These are phyloP conservation scores for Aegilops umbellulata DNA, from an alignment of 176 grass and related monocot genomes.

Conservation along the genomic window DNA sequence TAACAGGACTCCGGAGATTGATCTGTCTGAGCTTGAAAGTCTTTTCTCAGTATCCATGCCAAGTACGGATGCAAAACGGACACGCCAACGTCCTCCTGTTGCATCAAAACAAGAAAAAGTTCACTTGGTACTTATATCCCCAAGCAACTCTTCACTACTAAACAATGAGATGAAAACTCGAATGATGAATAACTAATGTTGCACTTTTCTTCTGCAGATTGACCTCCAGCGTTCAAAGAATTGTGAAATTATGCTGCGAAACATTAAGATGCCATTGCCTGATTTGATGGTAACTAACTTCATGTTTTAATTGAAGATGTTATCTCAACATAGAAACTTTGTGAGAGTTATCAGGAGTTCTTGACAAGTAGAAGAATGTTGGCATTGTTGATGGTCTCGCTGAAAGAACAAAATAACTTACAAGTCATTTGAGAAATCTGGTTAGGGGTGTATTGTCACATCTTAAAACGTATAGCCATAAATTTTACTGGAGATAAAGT, in stretches of 20 bases:
- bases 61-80: slow-evolving; percentile 56
- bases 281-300: slow-evolving; percentile 76
- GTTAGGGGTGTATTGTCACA: neutral
- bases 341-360: slow-evolving; percentile 3
- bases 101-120: slow-evolving; percentile 69
- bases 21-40: slow-evolving; percentile 87
- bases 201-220: slow-evolving; percentile 59
- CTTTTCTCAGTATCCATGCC: slow-evolving; percentile 81
- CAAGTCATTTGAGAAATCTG: slow-evolving; percentile 1
- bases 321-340: slow-evolving; percentile 21
- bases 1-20: slow-evolving; percentile 81
- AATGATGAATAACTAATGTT: slow-evolving; percentile 18
- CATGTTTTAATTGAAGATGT: slow-evolving; percentile 2
- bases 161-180: slow-evolving; percentile 1
- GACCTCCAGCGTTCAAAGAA: slow-evolving; percentile 89
- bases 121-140: slow-evolving; percentile 57
- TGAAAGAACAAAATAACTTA: slow-evolving; percentile 14
- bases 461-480: slow-evolving; percentile 12
- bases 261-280: slow-evolving; percentile 81
- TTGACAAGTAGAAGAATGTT: neutral
- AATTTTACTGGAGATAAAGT: neutral
- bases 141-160: slow-evolving; percentile 8
- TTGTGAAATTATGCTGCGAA: slow-evolving; percentile 97
- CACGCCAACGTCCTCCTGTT: slow-evolving; percentile 44
- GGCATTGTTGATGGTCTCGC: neutral